Conservation (phyloP, 768 basidiomycete genomes). For the Mycena sanguinolenta region DNA sequence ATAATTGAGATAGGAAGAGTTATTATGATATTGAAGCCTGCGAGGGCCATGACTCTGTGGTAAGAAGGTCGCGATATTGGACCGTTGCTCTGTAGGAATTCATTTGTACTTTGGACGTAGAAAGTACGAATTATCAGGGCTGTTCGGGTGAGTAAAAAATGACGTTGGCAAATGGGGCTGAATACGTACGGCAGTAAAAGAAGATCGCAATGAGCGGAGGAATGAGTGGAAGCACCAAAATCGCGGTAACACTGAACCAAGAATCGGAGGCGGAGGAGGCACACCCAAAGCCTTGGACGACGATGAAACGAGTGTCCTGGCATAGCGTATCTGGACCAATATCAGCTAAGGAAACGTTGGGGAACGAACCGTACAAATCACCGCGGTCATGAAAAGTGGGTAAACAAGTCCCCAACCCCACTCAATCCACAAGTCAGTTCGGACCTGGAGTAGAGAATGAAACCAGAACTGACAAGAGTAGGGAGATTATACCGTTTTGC, state of each 20-base stretch:
- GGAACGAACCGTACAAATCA: slow-evolving; percentile 18
- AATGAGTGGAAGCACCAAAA: slow-evolving; percentile 28
- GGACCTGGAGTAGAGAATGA: slow-evolving; percentile 1
- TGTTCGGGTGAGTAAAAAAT: background rate
- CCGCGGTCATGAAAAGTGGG: slow-evolving; percentile 27
- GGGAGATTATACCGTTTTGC: slow-evolving; percentile 17
- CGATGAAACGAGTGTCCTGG: slow-evolving; percentile 26
- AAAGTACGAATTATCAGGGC: slow-evolving; percentile 28
- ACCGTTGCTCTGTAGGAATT: slow-evolving; percentile 16
- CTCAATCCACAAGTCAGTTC: slow-evolving; percentile 10
- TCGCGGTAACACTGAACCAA: slow-evolving; percentile 31
- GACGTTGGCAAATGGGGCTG: background rate
- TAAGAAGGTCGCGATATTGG: slow-evolving; percentile 26
- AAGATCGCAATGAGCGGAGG: slow-evolving; percentile 28
- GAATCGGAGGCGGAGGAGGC: slow-evolving; percentile 28
- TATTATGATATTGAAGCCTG: slow-evolving; percentile 24
- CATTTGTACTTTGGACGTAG: slow-evolving; percentile 12
- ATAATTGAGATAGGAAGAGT: slow-evolving; percentile 27
- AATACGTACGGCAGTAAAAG: slow-evolving; percentile 27
- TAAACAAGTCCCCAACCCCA: slow-evolving; percentile 32
- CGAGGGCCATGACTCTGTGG: slow-evolving; percentile 22
- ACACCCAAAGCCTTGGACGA: slow-evolving; percentile 26
- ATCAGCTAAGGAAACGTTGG: background rate
- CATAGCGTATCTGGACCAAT: slow-evolving; percentile 21
- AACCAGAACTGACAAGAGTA: background rate